phyloP scores from a whole-genome alignment of 2,329 filamentous ascomycete species.

The Westerdykella sp. region DNA sequence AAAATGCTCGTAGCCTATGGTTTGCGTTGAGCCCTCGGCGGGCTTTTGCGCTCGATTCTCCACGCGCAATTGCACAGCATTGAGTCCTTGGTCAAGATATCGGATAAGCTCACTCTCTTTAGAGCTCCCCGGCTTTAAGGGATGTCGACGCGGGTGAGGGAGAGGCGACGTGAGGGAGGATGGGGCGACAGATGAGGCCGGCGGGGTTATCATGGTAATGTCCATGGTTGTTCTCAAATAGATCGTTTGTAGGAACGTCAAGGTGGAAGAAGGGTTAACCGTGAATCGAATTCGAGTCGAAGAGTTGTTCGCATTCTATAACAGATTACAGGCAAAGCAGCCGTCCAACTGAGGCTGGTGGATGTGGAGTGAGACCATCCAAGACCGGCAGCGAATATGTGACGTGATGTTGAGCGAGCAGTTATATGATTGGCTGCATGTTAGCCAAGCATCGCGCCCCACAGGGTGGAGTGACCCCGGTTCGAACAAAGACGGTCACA shows the following conservation, averaged over 20 bases:
- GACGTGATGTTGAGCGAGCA: background rate
- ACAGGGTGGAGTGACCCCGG: background rate
- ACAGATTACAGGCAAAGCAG: background rate
- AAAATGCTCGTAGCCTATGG: conserved; percentile 55
- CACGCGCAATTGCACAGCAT: conserved; percentile 21
- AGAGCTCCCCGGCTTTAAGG: conserved; percentile 49
- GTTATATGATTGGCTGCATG: background rate
- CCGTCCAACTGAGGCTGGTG: background rate
- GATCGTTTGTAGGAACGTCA: background rate
- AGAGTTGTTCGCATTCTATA: background rate
- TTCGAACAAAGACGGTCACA: no score
- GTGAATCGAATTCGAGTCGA: background rate
- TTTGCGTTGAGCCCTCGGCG: conserved; percentile 20
- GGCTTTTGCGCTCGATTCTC: conserved; percentile 22
- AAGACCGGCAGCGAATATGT: background rate
- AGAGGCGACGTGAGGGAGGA: conserved; percentile 41
- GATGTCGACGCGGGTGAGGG: conserved; percentile 48
- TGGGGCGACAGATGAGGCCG: conserved; percentile 42
- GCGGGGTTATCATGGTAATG: conserved; percentile 40
- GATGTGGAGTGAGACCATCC: background rate
- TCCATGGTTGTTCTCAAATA: conserved; percentile 8
- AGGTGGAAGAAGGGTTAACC: background rate
- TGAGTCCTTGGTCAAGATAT: conserved; percentile 49
- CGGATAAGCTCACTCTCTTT: conserved; percentile 56
- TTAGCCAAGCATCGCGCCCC: background rate